phyloP scores from a whole-genome alignment of 2,329 filamentous ascomycete genomes.

The Thelonectria blattea region DNA sequence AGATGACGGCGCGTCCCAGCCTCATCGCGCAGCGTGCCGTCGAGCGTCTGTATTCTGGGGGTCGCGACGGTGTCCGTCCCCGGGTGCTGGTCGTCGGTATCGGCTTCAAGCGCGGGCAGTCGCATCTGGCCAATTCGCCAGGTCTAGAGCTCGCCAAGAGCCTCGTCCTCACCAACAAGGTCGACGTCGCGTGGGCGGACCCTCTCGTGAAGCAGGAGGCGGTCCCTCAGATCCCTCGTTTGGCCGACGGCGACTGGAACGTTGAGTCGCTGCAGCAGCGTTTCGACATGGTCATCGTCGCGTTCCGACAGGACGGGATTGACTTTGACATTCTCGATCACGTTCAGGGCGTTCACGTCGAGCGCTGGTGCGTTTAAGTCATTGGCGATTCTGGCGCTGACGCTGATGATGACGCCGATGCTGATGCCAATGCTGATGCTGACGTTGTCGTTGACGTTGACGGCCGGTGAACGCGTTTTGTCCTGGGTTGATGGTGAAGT shows the following conservation, averaged over 20 bases:
- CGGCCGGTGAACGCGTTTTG: neutral
- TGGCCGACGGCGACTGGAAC: slow-evolving; percentile 49
- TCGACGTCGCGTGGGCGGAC: slow-evolving; percentile 53
- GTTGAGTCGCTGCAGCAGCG: slow-evolving; percentile 40
- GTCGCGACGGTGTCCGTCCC: slow-evolving; percentile 23
- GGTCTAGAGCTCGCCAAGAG: slow-evolving; percentile 50
- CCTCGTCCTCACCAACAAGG: slow-evolving; percentile 44
- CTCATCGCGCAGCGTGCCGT: slow-evolving; percentile 47
- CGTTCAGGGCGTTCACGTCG: slow-evolving; percentile 44
- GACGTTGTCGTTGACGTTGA: neutral
- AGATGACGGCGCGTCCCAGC: slow-evolving; percentile 51
- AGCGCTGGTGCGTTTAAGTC: slow-evolving; percentile 47
- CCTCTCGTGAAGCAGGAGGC: slow-evolving; percentile 50
- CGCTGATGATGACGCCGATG: neutral
- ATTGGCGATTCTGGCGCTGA: neutral
- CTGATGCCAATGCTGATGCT: too few relatives aligned
- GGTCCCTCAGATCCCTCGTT: slow-evolving; percentile 47
- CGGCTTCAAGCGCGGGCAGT: slow-evolving; percentile 58
- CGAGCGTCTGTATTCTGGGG: slow-evolving; percentile 35
- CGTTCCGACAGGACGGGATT: slow-evolving; percentile 50
- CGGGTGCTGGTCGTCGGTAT: slow-evolving; percentile 53
- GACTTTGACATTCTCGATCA: slow-evolving; percentile 48
- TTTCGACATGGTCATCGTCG: slow-evolving; percentile 53
- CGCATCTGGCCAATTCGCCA: slow-evolving; percentile 54
- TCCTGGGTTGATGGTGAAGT: neutral